Evolutionary conservation across 2,329 filamentous ascomycete species (phyloP).

Genomic region (Hysterium pulicare): DNA sequence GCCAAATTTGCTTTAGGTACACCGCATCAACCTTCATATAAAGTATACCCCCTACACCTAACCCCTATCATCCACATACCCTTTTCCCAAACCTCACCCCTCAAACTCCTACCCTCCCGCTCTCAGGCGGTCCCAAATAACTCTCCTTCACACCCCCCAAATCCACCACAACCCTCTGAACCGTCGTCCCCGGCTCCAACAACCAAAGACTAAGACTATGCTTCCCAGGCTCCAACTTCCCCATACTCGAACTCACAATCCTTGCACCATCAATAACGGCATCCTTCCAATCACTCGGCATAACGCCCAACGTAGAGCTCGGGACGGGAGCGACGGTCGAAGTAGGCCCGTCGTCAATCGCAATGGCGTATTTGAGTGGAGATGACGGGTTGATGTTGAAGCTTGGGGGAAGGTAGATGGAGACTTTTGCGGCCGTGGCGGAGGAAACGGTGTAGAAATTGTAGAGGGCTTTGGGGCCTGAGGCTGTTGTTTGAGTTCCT

Average conservation of each 20-base stretch:
- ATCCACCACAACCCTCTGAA: conserved; percentile 54
- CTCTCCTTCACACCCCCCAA: conserved; percentile 54
- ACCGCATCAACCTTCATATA: too few species aligned
- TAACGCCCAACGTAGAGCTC: conserved; percentile 26
- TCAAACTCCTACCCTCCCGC: conserved; percentile 13
- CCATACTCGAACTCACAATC: conserved; percentile 36
- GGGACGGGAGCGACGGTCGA: conserved; percentile 24
- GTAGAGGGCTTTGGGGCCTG: conserved; percentile 17
- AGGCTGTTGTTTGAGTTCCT: conserved; percentile 12
- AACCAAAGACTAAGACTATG: conserved; percentile 37
- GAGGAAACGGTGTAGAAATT: conserved; percentile 16
- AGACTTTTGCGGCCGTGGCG: conserved; percentile 18
- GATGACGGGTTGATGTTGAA: conserved; percentile 49
- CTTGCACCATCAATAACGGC: conserved; percentile 49
- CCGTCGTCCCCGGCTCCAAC: conserved; percentile 27
- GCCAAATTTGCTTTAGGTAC: too few species aligned
- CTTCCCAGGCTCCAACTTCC: conserved; percentile 19
- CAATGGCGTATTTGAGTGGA: conserved; percentile 47
- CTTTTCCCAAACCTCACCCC: too few species aligned
- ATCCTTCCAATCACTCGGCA: conserved; percentile 45
- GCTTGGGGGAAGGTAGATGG: conserved; percentile 35
- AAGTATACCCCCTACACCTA: too few species aligned
- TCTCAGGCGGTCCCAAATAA: conserved; percentile 58
- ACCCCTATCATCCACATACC: too few species aligned
- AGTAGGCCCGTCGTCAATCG: conserved; percentile 35